These are phyloP conservation scores for Penicillium argentinense DNA, from an alignment of 495 filamentous ascomycete genomes.

Conservation along the genomic window DNA sequence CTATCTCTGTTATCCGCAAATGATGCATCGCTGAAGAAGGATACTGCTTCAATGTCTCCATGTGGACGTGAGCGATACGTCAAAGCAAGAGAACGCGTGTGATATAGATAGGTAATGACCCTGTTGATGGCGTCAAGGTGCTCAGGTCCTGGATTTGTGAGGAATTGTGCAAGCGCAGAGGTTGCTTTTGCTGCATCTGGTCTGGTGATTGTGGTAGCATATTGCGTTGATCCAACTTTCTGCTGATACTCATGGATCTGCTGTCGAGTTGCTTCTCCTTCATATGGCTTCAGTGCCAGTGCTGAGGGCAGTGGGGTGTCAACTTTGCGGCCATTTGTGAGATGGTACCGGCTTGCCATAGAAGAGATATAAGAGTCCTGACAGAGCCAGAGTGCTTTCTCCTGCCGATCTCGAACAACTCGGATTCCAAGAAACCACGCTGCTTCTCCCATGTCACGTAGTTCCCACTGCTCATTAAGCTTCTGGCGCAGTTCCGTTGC, in stretches of 20 bases:
- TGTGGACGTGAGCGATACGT: no score
- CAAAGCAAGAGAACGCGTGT: no score
- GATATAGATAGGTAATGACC: slow-evolving; percentile 16
- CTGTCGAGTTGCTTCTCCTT: not conserved
- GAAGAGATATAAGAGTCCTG: slow-evolving; percentile 19
- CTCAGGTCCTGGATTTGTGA: slow-evolving; percentile 14
- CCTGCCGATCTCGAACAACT: slow-evolving; percentile 4
- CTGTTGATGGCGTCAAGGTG: slow-evolving; percentile 9
- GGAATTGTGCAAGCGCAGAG: slow-evolving; percentile 9
- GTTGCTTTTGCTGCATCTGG: slow-evolving; percentile 16
- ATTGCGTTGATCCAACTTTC: slow-evolving; percentile 21
- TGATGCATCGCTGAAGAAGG: slow-evolving; percentile 12
- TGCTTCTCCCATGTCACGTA: slow-evolving; percentile 4
- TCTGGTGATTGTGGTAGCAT: slow-evolving; percentile 18
- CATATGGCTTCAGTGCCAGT: slow-evolving; percentile 3
- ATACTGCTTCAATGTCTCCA: no score
- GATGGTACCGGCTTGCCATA: slow-evolving; percentile 12
- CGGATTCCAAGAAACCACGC: slow-evolving; percentile 15
- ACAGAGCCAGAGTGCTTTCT: slow-evolving; percentile 11
- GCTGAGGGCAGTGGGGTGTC: slow-evolving; percentile 10
- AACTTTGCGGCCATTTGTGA: not conserved
- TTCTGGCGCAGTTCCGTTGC: not conserved
- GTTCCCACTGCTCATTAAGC: not conserved
- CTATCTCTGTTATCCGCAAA: slow-evolving; percentile 14
- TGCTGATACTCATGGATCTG: slow-evolving; percentile 19